phyloP scores from a whole-genome alignment of 148 eudicot genomes.

The Nepenthes gracilis region DNA sequence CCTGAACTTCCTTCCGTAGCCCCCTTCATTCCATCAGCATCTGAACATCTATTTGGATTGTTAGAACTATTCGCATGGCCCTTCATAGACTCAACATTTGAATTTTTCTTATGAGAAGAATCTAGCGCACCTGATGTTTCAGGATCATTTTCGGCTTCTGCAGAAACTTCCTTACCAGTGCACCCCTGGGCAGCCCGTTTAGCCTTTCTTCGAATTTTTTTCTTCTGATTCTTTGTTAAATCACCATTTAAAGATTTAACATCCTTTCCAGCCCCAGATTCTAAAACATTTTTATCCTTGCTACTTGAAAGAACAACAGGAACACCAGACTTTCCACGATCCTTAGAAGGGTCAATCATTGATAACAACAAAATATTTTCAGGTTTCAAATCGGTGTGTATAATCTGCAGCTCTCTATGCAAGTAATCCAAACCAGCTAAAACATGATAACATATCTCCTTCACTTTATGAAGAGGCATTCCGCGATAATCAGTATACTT shows the following conservation, averaged over 20 bases:
- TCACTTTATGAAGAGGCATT: constrained; percentile 71
- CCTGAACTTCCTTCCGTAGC: constrained; percentile 10
- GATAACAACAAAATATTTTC: constrained; percentile 80
- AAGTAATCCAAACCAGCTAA: constrained; percentile 82
- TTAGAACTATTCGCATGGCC: constrained; percentile 20
- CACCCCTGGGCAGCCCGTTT: constrained; percentile 63
- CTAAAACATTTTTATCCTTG: constrained; percentile 37
- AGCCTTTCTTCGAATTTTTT: constrained; percentile 69
- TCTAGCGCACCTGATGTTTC: constrained; percentile 19
- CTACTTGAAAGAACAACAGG: constrained; percentile 46
- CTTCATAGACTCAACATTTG: constrained; percentile 15
- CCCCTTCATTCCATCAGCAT: constrained; percentile 28
- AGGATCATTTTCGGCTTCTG: constrained; percentile 28
- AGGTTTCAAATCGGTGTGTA: constrained; percentile 95
- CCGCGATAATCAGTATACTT: constrained; percentile 86
- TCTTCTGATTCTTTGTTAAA: constrained; percentile 82
- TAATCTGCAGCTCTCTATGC: constrained; percentile 74
- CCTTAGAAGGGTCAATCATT: constrained; percentile 70
- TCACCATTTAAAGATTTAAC: constrained; percentile 32
- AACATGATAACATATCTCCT: constrained; percentile 71
- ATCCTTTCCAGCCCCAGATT: constrained; percentile 35
- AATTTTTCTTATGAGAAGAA: constrained; percentile 11
- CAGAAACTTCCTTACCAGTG: constrained; percentile 36
- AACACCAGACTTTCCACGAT: constrained; percentile 50
- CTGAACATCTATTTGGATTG: constrained; percentile 27